A percentile compares a stretch with the other conserved stretches of the same genome.
Conservation (phyloP, 495 filamentous ascomycete species). For the Penicillium taxi region DNA sequence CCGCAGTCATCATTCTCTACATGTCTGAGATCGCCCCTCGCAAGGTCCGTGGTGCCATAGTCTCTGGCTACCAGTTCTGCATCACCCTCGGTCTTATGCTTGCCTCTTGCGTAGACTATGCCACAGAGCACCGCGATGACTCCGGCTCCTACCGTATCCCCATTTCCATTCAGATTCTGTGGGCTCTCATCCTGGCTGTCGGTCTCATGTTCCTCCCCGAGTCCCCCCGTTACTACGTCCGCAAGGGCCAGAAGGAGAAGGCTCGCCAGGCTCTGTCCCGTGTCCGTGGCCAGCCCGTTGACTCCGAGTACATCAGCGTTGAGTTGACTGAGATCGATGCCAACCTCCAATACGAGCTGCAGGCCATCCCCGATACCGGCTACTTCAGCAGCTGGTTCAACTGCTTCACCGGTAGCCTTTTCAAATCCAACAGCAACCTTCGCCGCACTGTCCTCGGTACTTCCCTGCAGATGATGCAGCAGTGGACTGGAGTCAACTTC, state of each 20-base stretch:
- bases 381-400: conserved; percentile 55
- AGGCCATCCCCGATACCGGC: conserved; percentile 48
- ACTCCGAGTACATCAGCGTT: conserved; percentile 56
- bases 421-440: conserved; percentile 51
- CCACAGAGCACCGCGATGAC: conserved; percentile 49
- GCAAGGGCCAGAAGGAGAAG: conserved; percentile 41
- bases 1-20: conserved; percentile 66
- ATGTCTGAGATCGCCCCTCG: conserved; percentile 59
- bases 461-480: conserved; percentile 74
- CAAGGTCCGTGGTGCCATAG: conserved; percentile 60
- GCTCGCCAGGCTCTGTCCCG: conserved; percentile 33
- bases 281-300: conserved; percentile 39
- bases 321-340: conserved; percentile 70
- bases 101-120: conserved; percentile 66
- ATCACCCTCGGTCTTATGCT: conserved; percentile 67
- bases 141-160: conserved; percentile 65
- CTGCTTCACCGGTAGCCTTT: conserved; percentile 62
- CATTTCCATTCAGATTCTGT: conserved; percentile 58
- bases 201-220: conserved; percentile 74
- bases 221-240: conserved; percentile 57
- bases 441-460: conserved; percentile 71
- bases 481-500: conserved; percentile 85
- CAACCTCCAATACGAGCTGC: conserved; percentile 65
- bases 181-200: conserved; percentile 53
- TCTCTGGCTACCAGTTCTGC: conserved; percentile 64